Percentiles rank a stretch among this genome's conserved stretches.
These are phyloP conservation scores for Chalaropsis ovoidea DNA, from an alignment of 2,329 filamentous ascomycete genomes.

Conservation along the genomic window DNA sequence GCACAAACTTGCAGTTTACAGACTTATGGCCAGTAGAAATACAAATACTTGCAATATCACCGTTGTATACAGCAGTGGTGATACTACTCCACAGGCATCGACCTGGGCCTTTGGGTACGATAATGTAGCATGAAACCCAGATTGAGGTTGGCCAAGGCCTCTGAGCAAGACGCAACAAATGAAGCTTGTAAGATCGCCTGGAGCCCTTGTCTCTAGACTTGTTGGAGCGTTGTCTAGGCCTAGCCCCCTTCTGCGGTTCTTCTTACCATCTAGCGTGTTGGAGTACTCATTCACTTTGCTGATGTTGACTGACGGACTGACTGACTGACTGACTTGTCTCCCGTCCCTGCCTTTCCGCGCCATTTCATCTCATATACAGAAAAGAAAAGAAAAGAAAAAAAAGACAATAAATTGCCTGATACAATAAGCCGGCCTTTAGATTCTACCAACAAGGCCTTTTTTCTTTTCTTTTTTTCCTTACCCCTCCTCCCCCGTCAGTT, in stretches of 20 bases:
- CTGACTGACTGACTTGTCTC: no score
- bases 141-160: not conserved
- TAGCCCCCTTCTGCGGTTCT: not conserved
- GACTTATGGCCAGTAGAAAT: not conserved
- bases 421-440: not conserved
- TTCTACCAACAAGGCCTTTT: not conserved
- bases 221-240: no score
- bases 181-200: not conserved
- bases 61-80: not conserved
- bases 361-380: not conserved
- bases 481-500: not conserved
- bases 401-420: not conserved
- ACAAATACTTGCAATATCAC: not conserved
- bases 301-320: not conserved
- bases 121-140: not conserved
- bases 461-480: no score
- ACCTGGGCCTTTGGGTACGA: not conserved
- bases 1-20: not conserved
- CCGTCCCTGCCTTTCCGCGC: not conserved
- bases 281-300: slow-evolving; percentile 4
- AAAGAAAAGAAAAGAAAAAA: not conserved
- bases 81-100: not conserved
- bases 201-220: no score
- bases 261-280: not conserved
- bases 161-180: not conserved